phyloP scores from a whole-genome alignment of 345 rosid species.

The Syzygium oleosum region DNA sequence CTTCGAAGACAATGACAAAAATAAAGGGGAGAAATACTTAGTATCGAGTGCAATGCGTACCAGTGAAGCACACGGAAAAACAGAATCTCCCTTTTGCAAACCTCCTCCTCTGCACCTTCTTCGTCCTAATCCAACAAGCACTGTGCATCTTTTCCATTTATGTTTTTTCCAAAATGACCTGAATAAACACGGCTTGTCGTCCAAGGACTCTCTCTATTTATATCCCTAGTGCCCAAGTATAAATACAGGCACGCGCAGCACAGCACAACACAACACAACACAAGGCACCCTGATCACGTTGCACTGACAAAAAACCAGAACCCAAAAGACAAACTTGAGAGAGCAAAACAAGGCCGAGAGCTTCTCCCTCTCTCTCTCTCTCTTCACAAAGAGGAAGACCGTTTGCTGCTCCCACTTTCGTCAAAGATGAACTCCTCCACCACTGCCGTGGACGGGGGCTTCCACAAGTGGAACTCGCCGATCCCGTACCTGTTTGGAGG shows the following conservation, averaged over 20 bases:
- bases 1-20: background rate
- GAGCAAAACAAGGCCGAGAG: background rate
- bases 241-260: background rate
- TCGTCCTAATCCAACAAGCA: background rate
- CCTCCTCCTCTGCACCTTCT: background rate
- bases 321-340: background rate
- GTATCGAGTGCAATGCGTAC: background rate
- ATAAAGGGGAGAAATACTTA: background rate
- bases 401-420: background rate
- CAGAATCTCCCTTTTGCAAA: background rate
- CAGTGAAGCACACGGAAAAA: background rate
- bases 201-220: background rate
- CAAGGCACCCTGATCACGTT: background rate
- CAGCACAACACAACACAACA: background rate
- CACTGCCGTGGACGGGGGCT: background rate
- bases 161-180: background rate
- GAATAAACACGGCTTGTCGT: background rate
- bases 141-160: background rate
- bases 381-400: background rate
- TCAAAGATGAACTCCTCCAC: background rate
- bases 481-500: constrained; percentile 15
- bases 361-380: background rate
- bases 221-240: background rate
- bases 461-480: constrained; percentile 12
- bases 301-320: background rate